phyloP scores from a whole-genome alignment of 2,329 filamentous ascomycete species.

The Myriosclerotinia duriaeana region DNA sequence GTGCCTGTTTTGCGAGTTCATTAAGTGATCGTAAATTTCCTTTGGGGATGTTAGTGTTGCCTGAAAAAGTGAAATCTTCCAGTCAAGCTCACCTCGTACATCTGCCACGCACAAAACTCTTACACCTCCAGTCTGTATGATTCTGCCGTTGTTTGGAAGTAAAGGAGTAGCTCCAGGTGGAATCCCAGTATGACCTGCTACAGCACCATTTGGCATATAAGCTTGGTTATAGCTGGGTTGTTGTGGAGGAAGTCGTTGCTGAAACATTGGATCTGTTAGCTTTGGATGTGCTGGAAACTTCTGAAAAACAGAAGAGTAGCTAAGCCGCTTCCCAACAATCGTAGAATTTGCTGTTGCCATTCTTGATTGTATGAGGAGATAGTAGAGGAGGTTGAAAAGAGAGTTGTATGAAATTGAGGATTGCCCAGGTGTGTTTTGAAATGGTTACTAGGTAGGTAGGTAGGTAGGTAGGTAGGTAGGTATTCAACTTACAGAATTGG shows the following conservation, averaged over 20 bases:
- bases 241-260: slow-evolving; percentile 42
- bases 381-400: background rate
- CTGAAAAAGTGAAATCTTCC: slow-evolving; percentile 19
- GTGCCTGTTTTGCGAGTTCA: slow-evolving; percentile 90
- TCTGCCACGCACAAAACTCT: slow-evolving; percentile 70
- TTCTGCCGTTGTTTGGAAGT: slow-evolving; percentile 65
- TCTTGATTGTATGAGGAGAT: background rate
- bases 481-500: slow-evolving; percentile 22
- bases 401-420: background rate
- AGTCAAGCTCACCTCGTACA: slow-evolving; percentile 59
- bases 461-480: too few species aligned
- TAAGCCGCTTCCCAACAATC: background rate
- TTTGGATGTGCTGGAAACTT: slow-evolving; percentile 21
- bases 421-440: background rate
- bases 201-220: slow-evolving; percentile 64
- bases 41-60: slow-evolving; percentile 45
- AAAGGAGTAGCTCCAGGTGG: slow-evolving; percentile 63
- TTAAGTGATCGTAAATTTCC: slow-evolving; percentile 95
- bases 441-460: background rate
- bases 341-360: background rate
- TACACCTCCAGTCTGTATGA: slow-evolving; percentile 64
- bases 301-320: slow-evolving; percentile 5
- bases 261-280: slow-evolving; percentile 32
- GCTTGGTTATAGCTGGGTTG: slow-evolving; percentile 40
- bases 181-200: slow-evolving; percentile 47